Conservation (phyloP, 2,329 filamentous ascomycete genomes). For the Colletotrichum cuscutae region DNA sequence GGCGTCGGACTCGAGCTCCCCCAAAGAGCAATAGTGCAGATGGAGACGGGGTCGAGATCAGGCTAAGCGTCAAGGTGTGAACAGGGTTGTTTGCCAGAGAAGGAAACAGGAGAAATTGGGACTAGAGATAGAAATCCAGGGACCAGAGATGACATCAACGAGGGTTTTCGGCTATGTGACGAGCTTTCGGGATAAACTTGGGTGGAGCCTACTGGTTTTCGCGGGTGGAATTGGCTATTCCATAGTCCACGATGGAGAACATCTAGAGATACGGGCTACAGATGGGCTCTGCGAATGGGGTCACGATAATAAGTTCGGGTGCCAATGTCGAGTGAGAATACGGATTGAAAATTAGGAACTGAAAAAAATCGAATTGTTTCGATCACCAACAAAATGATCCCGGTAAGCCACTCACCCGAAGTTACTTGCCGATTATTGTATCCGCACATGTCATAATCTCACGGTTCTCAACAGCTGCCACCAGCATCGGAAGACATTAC, state of each 20-base stretch:
- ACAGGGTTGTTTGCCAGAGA: neutral
- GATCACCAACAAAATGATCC: neutral
- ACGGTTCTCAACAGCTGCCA: neutral
- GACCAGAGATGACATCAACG: conserved; percentile 32
- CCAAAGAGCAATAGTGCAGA: neutral
- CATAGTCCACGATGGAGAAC: conserved; percentile 4
- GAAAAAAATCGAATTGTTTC: neutral
- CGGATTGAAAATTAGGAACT: neutral
- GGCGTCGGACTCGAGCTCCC: neutral
- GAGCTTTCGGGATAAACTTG: conserved; percentile 23
- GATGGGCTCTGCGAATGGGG: conserved; percentile 3
- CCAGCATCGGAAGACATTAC: neutral
- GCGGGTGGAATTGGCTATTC: conserved; percentile 31
- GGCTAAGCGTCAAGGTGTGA: conserved; percentile 3
- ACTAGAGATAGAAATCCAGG: neutral
- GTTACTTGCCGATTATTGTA: neutral
- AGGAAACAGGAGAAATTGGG: neutral
- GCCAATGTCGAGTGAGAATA: neutral
- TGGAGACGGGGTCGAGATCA: neutral
- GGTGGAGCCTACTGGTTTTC: conserved; percentile 26
- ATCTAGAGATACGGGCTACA: neutral
- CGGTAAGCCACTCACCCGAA: neutral
- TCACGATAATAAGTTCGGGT: neutral
- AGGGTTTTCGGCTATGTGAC: conserved; percentile 35
- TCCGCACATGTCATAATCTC: conserved; percentile 11